Percentiles rank a stretch among this genome's conserved stretches.
These are phyloP conservation scores for Cladobotryum protrusum DNA, from an alignment of 2,329 filamentous ascomycete genomes.

Conservation along the genomic window DNA sequence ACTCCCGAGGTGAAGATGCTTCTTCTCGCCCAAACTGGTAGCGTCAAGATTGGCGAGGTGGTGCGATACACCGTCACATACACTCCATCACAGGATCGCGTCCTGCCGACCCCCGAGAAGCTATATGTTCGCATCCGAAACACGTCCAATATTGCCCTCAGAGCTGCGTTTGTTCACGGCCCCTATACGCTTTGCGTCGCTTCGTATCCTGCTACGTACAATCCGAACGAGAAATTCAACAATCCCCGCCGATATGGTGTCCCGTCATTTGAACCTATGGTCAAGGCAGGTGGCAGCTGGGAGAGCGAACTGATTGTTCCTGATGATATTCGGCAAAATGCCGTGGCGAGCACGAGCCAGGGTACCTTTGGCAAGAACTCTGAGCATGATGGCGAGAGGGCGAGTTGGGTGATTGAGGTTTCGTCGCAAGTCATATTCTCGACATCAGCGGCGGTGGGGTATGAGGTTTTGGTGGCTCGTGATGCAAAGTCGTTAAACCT, in stretches of 20 bases:
- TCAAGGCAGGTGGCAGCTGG: slow-evolving; percentile 91
- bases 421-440: slow-evolving; percentile 93
- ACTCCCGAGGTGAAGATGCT: slow-evolving; percentile 54
- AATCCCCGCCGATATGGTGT: slow-evolving; percentile 64
- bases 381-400: slow-evolving; percentile 47
- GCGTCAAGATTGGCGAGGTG: slow-evolving; percentile 89
- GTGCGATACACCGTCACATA: slow-evolving; percentile 91
- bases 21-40: slow-evolving; percentile 83
- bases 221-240: slow-evolving; percentile 73
- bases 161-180: slow-evolving; percentile 92
- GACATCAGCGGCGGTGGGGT: slow-evolving; percentile 76
- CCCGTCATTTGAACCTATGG: slow-evolving; percentile 90
- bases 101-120: slow-evolving; percentile 74
- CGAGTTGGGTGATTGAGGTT: slow-evolving; percentile 87
- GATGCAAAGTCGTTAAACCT: slow-evolving; percentile 77
- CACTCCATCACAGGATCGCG: slow-evolving; percentile 80
- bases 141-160: slow-evolving; percentile 79
- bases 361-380: slow-evolving; percentile 41
- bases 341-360: slow-evolving; percentile 39
- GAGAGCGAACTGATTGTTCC: slow-evolving; percentile 74
- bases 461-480: slow-evolving; percentile 77
- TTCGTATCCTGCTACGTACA: slow-evolving; percentile 76
- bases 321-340: slow-evolving; percentile 64
- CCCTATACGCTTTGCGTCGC: slow-evolving; percentile 87
- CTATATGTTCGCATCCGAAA: slow-evolving; percentile 88